phyloP scores from a whole-genome alignment of 495 filamentous ascomycete species.

The Neurospora pannonica region DNA sequence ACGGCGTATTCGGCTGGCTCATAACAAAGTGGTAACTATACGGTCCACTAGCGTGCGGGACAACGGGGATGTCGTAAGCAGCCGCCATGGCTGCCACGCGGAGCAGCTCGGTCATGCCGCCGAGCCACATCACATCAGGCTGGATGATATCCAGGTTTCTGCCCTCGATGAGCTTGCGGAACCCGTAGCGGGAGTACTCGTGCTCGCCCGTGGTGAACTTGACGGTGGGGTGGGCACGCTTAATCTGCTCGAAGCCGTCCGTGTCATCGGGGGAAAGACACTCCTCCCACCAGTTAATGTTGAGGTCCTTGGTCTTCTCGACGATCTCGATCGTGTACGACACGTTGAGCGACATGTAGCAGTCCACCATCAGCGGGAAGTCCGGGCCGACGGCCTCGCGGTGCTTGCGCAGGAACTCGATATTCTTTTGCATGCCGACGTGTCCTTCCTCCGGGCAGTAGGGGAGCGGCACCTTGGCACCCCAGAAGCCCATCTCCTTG shows the following conservation, averaged over 20 bases:
- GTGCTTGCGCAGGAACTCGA: constrained; percentile 78
- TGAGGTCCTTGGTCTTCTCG: constrained; percentile 65
- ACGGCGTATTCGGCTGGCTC: constrained; percentile 81
- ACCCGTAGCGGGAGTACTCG: constrained; percentile 85
- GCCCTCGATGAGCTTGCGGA: constrained; percentile 86
- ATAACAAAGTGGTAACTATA: constrained; percentile 95
- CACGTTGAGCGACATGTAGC: constrained; percentile 92
- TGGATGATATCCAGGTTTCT: constrained; percentile 90
- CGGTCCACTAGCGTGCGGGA: constrained; percentile 85
- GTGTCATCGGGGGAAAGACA: constrained; percentile 79
- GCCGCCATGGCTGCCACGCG: constrained; percentile 81
- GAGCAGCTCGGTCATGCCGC: constrained; percentile 83
- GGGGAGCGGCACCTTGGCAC: constrained; percentile 79
- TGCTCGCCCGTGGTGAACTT: constrained; percentile 95
- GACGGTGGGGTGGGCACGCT: constrained; percentile 77
- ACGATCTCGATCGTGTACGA: constrained; percentile 85
- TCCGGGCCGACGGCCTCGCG: constrained; percentile 77
- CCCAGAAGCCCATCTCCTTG: constrained; percentile 76
- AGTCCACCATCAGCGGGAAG: constrained; percentile 89
- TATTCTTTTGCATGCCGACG: constrained; percentile 73
- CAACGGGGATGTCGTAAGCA: constrained; percentile 86
- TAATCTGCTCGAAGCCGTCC: constrained; percentile 79
- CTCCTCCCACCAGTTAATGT: constrained; percentile 97
- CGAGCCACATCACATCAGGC: constrained; percentile 95
- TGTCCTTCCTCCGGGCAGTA: constrained; percentile 81